Conservation (phyloP, 116 monocot genomes). For the Iris pallida region DNA sequence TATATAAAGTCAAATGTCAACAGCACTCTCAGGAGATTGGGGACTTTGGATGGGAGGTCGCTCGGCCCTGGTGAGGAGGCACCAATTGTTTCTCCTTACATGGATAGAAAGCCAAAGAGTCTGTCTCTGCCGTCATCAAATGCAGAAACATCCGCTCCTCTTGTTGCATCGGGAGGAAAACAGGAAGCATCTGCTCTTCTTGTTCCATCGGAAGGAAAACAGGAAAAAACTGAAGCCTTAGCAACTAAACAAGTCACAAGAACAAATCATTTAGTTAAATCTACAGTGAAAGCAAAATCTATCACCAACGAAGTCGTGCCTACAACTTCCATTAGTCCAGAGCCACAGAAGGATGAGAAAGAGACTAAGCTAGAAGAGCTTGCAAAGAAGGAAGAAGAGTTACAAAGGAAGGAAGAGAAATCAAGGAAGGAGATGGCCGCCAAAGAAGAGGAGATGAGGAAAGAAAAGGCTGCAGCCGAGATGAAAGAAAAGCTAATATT, state of each 20-base stretch:
- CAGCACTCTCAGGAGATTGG: conserved; percentile 60
- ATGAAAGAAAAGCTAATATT: conserved; percentile 49
- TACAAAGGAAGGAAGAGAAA: conserved; percentile 19
- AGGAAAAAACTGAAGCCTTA: conserved; percentile 1
- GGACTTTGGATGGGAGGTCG: conserved; percentile 62
- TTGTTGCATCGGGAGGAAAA: conserved; percentile 9
- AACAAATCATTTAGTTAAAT: conserved; percentile 13
- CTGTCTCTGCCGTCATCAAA: conserved; percentile 4
- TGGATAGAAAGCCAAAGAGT: conserved; percentile 12
- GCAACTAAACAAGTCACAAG: conserved; percentile 4
- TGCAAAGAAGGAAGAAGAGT: conserved; percentile 24
- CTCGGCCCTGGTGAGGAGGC: conserved; percentile 61
- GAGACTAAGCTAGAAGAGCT: conserved; percentile 28
- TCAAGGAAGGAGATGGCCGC: conserved; percentile 18
- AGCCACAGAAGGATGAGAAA: conserved; percentile 17
- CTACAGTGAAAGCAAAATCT: conserved; percentile 22
- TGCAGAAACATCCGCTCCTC: neutral
- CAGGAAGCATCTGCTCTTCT: conserved; percentile 7
- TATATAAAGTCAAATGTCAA: conserved; percentile 62
- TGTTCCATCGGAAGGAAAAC: conserved; percentile 7
- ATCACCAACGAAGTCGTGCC: conserved; percentile 7
- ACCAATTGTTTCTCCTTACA: conserved; percentile 10
- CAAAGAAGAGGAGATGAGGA: conserved; percentile 57
- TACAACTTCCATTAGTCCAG: conserved; percentile 9
- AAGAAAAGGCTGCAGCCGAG: conserved; percentile 42